Conservation (phyloP, 805 yeast species). For the Vanderwaltozyma polyspora region DNA sequence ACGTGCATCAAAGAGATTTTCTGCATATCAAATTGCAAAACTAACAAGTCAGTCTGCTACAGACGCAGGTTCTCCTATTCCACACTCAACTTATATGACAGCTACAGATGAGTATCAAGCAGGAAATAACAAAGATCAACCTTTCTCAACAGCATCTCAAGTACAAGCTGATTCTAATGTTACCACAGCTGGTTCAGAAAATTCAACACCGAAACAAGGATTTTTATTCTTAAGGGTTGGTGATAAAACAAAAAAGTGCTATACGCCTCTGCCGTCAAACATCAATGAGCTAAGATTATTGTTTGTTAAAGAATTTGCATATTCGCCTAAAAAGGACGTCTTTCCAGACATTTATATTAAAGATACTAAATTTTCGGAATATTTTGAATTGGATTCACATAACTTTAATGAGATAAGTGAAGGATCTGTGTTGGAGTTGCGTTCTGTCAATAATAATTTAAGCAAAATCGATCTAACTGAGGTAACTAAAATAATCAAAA, state of each 20-base stretch:
- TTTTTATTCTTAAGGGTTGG: constrained; percentile 40
- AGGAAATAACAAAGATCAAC: not conserved
- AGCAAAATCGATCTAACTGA: constrained; percentile 1
- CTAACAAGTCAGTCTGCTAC: constrained; percentile 37
- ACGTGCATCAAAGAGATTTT: constrained; percentile 85
- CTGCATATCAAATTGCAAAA: constrained; percentile 86
- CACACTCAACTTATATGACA: not conserved
- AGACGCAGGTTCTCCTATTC: constrained; percentile 10
- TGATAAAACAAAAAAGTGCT: constrained; percentile 45
- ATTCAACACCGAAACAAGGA: not conserved
- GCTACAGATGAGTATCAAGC: not conserved
- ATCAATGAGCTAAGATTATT: constrained; percentile 46
- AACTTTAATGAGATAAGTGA: constrained; percentile 44
- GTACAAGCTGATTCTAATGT: not conserved
- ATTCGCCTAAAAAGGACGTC: constrained; percentile 55
- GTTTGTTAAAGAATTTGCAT: constrained; percentile 81
- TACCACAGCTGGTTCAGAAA: not conserved
- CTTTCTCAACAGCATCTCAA: constrained; percentile 1
- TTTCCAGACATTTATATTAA: constrained; percentile 74
- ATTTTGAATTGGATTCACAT: constrained; percentile 73
- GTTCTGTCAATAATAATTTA: not conserved
- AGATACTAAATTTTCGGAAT: constrained; percentile 46
- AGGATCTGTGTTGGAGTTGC: constrained; percentile 45
- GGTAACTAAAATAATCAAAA: constrained; percentile 5
- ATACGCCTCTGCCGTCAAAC: constrained; percentile 21